phyloP scores from a whole-genome alignment of 345 rosid genomes.

The Eucalyptus viminalis region DNA sequence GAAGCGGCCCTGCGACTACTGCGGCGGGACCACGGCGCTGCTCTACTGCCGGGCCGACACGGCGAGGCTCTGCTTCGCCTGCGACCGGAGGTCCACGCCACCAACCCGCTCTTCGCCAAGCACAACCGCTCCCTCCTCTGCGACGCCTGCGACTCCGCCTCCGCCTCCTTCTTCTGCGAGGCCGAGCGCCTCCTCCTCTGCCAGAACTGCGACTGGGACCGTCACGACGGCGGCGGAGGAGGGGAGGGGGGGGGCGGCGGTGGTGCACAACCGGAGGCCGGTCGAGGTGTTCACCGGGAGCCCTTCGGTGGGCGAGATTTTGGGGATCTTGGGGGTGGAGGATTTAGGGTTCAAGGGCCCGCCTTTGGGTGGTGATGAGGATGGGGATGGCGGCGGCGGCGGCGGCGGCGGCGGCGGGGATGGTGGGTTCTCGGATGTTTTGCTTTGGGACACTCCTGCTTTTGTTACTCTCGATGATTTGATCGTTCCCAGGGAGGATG shows the following conservation, averaged over 20 bases:
- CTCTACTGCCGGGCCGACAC: conserved; percentile 86
- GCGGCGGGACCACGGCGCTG: conserved; percentile 47
- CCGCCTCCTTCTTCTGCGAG: conserved; percentile 80
- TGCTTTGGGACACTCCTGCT: conserved; percentile 44
- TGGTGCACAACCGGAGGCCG: conserved; percentile 54
- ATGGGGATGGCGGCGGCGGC: conserved; percentile 7
- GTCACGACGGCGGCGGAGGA: conserved; percentile 39
- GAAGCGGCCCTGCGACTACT: conserved; percentile 71
- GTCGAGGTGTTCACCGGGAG: conserved; percentile 65
- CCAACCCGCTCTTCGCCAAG: conserved; percentile 73
- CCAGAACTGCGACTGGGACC: conserved; percentile 88
- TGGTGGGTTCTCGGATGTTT: conserved; percentile 30
- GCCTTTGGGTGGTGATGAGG: neutral
- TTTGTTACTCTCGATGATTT: conserved; percentile 49
- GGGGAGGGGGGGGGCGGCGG: neutral
- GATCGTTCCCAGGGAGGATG: conserved; percentile 27
- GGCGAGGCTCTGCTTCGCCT: conserved; percentile 75
- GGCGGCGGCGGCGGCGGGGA: conserved; percentile 13
- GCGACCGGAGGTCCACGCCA: conserved; percentile 88
- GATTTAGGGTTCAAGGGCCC: conserved; percentile 23
- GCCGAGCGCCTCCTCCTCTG: conserved; percentile 62
- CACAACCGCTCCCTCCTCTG: conserved; percentile 79
- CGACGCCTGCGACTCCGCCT: conserved; percentile 51
- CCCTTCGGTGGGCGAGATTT: conserved; percentile 46
- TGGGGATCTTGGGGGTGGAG: conserved; percentile 42